Base-by-base conservation (phyloP, 2,329 filamentous ascomycete species). In the Aspergillus sp. region DNA sequence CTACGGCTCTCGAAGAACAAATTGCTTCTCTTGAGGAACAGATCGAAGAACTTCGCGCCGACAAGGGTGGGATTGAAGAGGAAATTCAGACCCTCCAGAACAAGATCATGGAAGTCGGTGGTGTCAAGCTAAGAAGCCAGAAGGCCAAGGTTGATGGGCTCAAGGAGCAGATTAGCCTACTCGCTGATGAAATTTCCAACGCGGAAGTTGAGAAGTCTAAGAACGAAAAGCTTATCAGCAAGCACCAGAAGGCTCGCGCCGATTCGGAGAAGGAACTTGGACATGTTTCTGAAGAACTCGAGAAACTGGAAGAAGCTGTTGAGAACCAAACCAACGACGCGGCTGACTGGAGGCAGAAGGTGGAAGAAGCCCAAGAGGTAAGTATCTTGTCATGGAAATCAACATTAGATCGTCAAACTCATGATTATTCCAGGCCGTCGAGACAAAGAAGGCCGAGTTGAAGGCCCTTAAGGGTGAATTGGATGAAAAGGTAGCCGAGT, bases 81-180 rank as follows among this genome's bases (percentile, higher is more conserved):
- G 93, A 97, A 66, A 97, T 98, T 68, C 91, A 95, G 69, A 78
- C 78, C 13, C 75, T 98, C 1, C 91, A 98, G 63, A 85, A 93
- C 76, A 95, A 90, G 74, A 98, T 98, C 60, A 97, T 98, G 93
- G 86, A 96, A 67, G 85, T 95, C 50, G 93, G 93, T 60, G 93
- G 93, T 68, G 90, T 97, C 59, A 90, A 88, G 68, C 81, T 98
- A 12, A 85, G 93, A 43, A 81, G 85, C 12, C 91, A 98, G 64
- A 90, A 93, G 56, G 83, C 88, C 48, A 94, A 87, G 73, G 90
- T 98, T 30, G 91, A 97, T 62, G 79, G 83, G 6, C 73, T 94
- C 51, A 95, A 94, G 64, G 86, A 90, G 57, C 85, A 95, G 62
- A 90, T 97, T 44, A 75, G 85, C 38, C 81, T 83, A 9, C 77